Percentiles rank a stretch among this genome's conserved stretches.
Conservation (phyloP, 805 yeast species). For the Brettanomyces bruxellensis region DNA sequence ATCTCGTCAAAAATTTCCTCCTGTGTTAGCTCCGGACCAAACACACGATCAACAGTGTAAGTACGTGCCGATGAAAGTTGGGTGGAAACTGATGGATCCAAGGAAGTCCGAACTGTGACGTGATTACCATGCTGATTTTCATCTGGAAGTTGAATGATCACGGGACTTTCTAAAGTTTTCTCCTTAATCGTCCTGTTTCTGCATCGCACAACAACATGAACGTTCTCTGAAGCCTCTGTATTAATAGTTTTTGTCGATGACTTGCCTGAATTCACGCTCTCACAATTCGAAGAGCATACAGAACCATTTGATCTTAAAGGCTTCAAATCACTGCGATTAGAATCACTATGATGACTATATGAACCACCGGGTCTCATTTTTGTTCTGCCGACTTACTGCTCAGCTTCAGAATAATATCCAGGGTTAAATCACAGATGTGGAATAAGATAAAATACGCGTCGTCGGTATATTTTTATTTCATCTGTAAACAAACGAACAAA, state of each 20-base stretch:
- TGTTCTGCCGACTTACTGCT: too few relatives aligned
- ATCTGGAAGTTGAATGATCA: conserved; percentile 38
- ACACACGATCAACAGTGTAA: conserved; percentile 46
- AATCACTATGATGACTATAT: too few relatives aligned
- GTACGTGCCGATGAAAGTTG: conserved; percentile 22
- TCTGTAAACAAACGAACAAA: too few relatives aligned
- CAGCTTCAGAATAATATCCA: too few relatives aligned
- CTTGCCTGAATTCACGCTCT: too few relatives aligned
- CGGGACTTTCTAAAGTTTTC: conserved; percentile 33
- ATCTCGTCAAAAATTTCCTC: conserved; percentile 33
- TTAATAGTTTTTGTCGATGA: neutral
- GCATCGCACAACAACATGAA: conserved; percentile 48
- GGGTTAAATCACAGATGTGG: too few relatives aligned
- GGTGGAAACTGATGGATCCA: neutral
- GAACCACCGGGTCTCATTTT: too few relatives aligned
- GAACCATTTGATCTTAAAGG: too few relatives aligned
- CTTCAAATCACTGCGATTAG: too few relatives aligned
- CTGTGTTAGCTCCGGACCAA: conserved; percentile 47
- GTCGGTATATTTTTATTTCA: too few relatives aligned
- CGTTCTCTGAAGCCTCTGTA: conserved; percentile 19
- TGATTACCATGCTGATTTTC: conserved; percentile 6
- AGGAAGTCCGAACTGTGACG: conserved; percentile 1
- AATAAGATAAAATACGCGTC: too few relatives aligned
- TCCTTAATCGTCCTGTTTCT: conserved; percentile 41
- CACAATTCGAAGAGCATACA: too few relatives aligned